Conservation (phyloP, 768 basidiomycete species). For the Mycena crocata region DNA sequence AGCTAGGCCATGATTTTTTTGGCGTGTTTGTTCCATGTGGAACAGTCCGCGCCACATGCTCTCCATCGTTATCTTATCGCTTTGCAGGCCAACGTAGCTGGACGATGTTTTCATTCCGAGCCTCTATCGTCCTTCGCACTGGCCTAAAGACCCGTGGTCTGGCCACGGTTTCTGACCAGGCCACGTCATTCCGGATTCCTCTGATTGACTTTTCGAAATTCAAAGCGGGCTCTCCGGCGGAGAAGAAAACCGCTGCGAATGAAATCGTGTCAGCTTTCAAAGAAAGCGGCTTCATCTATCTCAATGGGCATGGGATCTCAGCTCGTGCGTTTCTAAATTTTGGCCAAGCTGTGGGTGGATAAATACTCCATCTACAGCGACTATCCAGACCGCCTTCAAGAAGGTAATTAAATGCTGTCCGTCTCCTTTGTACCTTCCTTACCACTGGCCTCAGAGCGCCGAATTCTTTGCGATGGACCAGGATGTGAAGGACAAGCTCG, state of each 20-base stretch:
- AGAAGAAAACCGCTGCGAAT: constrained; percentile 72
- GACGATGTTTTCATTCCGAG: constrained; percentile 42
- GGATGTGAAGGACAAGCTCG: constrained; percentile 71
- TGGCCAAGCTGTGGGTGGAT: neutral
- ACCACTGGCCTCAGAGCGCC: constrained; percentile 66
- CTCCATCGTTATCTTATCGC: neutral
- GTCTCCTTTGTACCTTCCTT: neutral
- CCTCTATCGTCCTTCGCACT: constrained; percentile 37
- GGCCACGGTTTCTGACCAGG: constrained; percentile 40
- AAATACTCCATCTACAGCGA: constrained; percentile 43
- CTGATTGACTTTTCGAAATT: constrained; percentile 84
- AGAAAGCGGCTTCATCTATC: constrained; percentile 84
- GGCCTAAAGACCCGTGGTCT: constrained; percentile 39
- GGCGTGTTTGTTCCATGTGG: too few species aligned
- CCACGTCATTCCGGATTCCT: constrained; percentile 70
- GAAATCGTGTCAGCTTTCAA: constrained; percentile 84
- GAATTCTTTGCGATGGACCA: constrained; percentile 78
- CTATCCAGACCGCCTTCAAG: constrained; percentile 69
- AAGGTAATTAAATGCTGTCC: constrained; percentile 58
- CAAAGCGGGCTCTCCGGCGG: constrained; percentile 58
- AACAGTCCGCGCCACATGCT: too few species aligned
- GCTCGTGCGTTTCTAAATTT: constrained; percentile 44
- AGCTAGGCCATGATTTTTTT: too few species aligned
- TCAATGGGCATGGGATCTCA: constrained; percentile 79
- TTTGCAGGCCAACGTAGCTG: neutral